Percentiles rank a stretch among this genome's conserved stretches.
Conservation (phyloP, 1,284 basidiomycete genomes). For the Blastosporella zonata region DNA sequence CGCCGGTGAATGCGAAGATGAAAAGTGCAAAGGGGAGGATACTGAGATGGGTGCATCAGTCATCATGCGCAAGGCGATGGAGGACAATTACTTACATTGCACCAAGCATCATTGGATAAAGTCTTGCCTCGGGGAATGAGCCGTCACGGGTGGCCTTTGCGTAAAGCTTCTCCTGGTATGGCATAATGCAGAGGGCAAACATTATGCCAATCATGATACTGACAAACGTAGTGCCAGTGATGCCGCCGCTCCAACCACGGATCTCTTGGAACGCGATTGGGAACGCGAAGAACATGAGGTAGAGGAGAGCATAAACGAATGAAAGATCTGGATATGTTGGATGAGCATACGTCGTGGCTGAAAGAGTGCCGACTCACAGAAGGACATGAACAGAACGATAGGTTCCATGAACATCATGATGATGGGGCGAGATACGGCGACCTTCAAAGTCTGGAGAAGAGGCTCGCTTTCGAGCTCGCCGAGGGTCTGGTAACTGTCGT, state of each 20-base stretch:
- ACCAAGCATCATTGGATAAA: constrained; percentile 47
- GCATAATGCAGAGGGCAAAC: constrained; percentile 28
- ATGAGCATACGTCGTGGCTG: neutral
- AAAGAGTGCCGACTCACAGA: constrained; percentile 29
- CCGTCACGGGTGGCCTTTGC: constrained; percentile 34
- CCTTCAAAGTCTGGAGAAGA: constrained; percentile 28
- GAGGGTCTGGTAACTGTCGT: constrained; percentile 30
- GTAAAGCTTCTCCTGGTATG: constrained; percentile 32
- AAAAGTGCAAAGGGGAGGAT: constrained; percentile 35
- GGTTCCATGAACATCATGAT: constrained; percentile 41
- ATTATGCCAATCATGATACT: constrained; percentile 44
- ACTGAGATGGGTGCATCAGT: constrained; percentile 18
- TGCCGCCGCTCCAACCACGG: constrained; percentile 40
- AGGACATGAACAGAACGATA: constrained; percentile 43
- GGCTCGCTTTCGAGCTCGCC: constrained; percentile 33
- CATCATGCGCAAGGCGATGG: neutral
- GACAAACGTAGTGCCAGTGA: constrained; percentile 50
- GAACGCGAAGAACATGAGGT: constrained; percentile 41
- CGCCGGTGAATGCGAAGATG: constrained; percentile 47
- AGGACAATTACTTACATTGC: constrained; percentile 35
- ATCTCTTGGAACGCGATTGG: constrained; percentile 36
- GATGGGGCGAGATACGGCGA: constrained; percentile 15
- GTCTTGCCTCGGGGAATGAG: constrained; percentile 45
- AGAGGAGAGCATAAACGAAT: constrained; percentile 26
- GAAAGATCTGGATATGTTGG: constrained; percentile 20